phyloP scores from a whole-genome alignment of 139 green algal species.

The Micromonas pusilla region DNA sequence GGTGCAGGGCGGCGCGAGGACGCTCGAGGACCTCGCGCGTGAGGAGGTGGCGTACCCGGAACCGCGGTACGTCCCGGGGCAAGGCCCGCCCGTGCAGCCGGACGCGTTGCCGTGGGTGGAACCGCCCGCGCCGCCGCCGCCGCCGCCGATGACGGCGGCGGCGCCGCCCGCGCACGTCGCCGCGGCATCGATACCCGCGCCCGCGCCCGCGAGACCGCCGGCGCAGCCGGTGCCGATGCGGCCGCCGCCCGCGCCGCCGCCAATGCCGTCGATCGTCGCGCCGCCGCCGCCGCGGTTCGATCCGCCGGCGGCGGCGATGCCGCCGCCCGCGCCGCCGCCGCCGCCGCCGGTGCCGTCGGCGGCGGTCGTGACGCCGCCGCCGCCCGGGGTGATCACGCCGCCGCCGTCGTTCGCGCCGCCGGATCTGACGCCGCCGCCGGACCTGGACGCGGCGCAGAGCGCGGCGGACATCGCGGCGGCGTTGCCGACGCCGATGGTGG shows the following conservation, averaged over 20 bases:
- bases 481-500: background rate
- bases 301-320: background rate
- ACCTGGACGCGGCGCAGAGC: background rate
- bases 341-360: background rate
- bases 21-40: no score
- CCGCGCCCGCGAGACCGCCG: background rate
- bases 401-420: background rate
- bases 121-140: no score
- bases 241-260: background rate
- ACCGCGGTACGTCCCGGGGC: no score
- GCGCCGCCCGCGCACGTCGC: no score
- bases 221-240: background rate
- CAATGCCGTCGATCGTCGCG: background rate
- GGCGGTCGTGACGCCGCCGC: background rate
- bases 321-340: constrained; percentile 13
- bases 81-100: no score
- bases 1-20: no score
- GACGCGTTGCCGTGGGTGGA: no score
- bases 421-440: background rate
- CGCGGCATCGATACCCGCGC: background rate
- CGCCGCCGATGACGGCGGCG: no score
- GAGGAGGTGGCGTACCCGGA: no score
- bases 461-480: no score
- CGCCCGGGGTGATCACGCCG: background rate
- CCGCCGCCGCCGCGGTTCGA: background rate